Evolutionary conservation across 176 grass and related monocot species (phyloP), one percentile per base, ranked within the genome.

Genomic region (Tillandsia fasciculata): DNA sequence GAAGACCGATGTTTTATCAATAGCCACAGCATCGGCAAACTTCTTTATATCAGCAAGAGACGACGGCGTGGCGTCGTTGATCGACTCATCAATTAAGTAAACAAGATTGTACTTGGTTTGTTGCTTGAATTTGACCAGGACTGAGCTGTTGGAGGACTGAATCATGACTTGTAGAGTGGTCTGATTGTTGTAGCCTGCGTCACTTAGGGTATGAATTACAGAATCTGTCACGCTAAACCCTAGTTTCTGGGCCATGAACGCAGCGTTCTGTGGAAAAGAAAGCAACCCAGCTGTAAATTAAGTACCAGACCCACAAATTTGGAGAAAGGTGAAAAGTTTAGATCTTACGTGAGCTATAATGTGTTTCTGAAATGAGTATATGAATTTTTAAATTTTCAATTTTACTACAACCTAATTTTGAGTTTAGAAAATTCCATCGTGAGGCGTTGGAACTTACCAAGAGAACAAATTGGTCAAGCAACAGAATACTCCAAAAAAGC

Each of bases 71-170:
- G 77, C 74, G 4, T 85, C 89, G 20, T 82, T 78, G 9, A 96
- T 81, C 33, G 72, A 17, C 65, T 92, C 84, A 0, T 77, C 67
- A 52, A 96, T 56, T 80, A 82, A 83, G 79, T 96, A 96, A 67
- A 96, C 81, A 20, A 96, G 83, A 48, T 92, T 79, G 2, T 92
- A 91, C 67, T 90, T 87, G 0, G 89, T 78, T 70, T 92, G 75
- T 74, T 90, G 76, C 79, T 83, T 96, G 53, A 96, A 92, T 63
- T 84, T 86, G 33, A 70, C 65, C 74, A 96, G 73, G 49, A 92
- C 83, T 3, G 93, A 92, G 79, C 88, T 92, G 48, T 89, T 85
- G 33, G 83, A 81, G 3, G 93, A 96, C 72, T 87, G 83, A 50
- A 96, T 92, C 73, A 79, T 79, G 50, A 96, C 81, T 70, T 91